Evolutionary conservation across 148 eudicot genomes (phyloP), one percentile per base, ranked within the genome.

Genomic region (Oxyria digyna): DNA sequence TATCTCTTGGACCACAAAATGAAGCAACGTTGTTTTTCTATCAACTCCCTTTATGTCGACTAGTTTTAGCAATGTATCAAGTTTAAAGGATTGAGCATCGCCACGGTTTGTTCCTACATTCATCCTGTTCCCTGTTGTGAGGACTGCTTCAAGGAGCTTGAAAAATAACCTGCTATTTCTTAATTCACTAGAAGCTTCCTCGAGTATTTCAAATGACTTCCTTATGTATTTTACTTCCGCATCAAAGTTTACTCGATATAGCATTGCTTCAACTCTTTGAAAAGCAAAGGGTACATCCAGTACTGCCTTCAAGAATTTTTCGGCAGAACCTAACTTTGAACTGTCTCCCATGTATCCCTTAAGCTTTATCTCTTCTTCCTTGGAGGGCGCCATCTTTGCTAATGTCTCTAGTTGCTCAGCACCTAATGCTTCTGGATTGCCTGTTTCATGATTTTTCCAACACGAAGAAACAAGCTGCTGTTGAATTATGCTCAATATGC

Each of bases 1-100:
- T 43, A 94, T 94, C 84, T 94, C 99, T 78, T 94, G 99, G 74
- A 94, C 99, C 13, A 94, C 99, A 77, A 94, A 94, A 81, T 94
- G 99, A 52, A 94, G 97, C 69, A 94, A 77, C 70, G 99, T 91
- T 21, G 99, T 94, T 74, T 94, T 91, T 31, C 99, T 93, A 72
- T 94, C 99, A 49, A 91, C 83, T 32, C 97, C 99, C 74, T 91
- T 94, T 71, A 94, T 75, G 67, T 94, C 99, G 29, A 78, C 93
- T 59, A 94, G 78, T 70, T 94, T 94, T 29, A 94, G 77, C 49
- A 94, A 82, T 40, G 99, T 88, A 32, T 94, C 99, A 3, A 94
- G 87, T 69, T 94, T 94, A 69, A 91, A 94, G 62, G 99, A 88
- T 68, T 77, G 82, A 62, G 97, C 99, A 75, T 83, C 96, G 38